Base-by-base conservation (phyloP, 1,284 basidiomycete species). In the Trametes sp. region DNA sequence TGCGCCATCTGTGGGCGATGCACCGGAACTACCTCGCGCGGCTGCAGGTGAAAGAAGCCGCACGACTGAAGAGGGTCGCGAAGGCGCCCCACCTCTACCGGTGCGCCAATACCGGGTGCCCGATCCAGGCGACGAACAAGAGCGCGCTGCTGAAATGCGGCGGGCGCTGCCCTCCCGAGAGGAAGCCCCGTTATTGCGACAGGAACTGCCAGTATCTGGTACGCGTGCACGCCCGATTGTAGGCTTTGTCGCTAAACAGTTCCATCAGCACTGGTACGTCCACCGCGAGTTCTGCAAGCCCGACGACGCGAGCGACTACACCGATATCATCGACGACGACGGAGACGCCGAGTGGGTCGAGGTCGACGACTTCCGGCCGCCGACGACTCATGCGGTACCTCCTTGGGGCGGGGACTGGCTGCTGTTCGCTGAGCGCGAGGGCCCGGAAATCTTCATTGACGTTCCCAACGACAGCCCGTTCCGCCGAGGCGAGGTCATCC, bases 131-230 rank as follows among this genome's bases (percentile, higher is more conserved):
- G 2, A 49, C 41, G 7, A 42, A 48, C 26, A 60, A 48, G 56
- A 45, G 42, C 2, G 52, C 55, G 10, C 35, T 59, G 16, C 52
- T n/a, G 26, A 31, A 29, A n/a, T 65, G 63, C 46, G 46, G 38
- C 24, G 59, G 63, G 9, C n/a, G 9, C 13, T 65, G 63, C 23
- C 56, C 53, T 0, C 14, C 29, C 11, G 51, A 54, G n/a, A 33
- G 29, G 29, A 65, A 65, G 53, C 63, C 63, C 2, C 53, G 51
- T 21, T 65, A 65, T 26, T 65, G 63, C 42, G 59, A 56, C 48
- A 11, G 13, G 35, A 4, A 8, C 8, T 36, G 35, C 35, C 35
- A 36, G 14, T 4, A 16, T 10, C 35, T 4, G 14, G 35, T 36
- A 36, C 6, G 35, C 2, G 6, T 11, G 19, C 49, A 38, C 10